Base-by-base conservation (phyloP, 306 rosid species). In the Sphenostylis stenocarpa region DNA sequence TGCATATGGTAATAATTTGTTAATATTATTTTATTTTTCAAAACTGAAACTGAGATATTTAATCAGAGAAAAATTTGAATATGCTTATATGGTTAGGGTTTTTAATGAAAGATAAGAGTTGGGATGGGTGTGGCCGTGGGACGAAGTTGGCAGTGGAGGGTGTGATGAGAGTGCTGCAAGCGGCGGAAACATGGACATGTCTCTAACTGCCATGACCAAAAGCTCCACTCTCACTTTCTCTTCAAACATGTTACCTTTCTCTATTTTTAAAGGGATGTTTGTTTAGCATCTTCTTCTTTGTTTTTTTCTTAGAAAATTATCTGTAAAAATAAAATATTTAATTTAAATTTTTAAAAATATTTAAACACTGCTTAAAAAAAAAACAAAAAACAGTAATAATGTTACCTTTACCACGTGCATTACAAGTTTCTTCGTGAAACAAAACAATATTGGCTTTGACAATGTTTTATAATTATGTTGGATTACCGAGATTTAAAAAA, bases 121-220 rank as follows among this genome's bases (percentile, higher is more conserved):
- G n/a, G 28, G 2, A 26, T 26, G 28, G 28, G 1, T 26, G 2
- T 2, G 11, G 7, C 6, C 2, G 29, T 60, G 81, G 84, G 65
- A 60, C 80, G 67, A 47, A 4, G 39, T 31, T 48, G 64, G 5
- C 15, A 16, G 43, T 70, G 36, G 55, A 33, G 17, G 70, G 67
- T 45, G 78, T 77, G 70, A 79, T 23, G 85, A 85, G 77, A 84
- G n/a, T 81, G 74, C 61, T 45, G 65, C 24, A 24, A 68, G 84
- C 88, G 79, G 85, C 84, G 82, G 84, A 81, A 77, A 71, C 88
- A 77, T 77, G 85, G 74, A 44, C 44, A 45, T 77, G 87, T 85
- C 84, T 72, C 81, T 55, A 34, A 58, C 77, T 85, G 68, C 52
- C 68, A 67, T 66, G 84, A 86, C 86, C 78, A 78, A 82, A 81